Percentiles rank a stretch among this genome's conserved stretches.
Evolutionary conservation across 1,139 yeast species (phyloP).

Genomic region (Pichia sp.): DNA sequence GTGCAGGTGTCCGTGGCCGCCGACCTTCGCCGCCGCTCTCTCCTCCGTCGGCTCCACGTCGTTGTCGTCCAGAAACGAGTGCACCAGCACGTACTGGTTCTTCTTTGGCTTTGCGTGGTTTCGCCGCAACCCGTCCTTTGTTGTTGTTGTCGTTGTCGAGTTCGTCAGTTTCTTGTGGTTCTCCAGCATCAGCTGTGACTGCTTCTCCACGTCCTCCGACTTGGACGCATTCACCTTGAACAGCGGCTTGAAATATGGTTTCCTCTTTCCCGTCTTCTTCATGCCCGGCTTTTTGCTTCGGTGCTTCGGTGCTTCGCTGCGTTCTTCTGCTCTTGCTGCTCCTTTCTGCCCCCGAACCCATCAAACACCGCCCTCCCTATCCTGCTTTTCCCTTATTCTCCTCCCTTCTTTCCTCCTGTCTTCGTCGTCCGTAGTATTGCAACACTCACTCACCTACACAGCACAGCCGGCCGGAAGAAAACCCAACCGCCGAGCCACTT

Average conservation of each 20-base stretch:
- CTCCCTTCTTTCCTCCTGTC: too few relatives aligned
- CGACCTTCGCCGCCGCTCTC: background rate
- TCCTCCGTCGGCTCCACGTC: background rate
- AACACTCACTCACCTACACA: background rate
- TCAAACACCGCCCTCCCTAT: background rate
- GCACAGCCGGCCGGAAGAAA: background rate
- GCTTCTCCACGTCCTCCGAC: constrained; percentile 30
- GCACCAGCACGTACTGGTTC: constrained; percentile 6
- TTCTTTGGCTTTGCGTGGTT: constrained; percentile 27
- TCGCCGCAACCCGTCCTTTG: constrained; percentile 25
- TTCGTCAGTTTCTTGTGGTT: constrained; percentile 23
- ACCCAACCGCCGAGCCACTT: background rate
- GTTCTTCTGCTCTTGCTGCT: background rate
- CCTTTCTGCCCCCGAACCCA: background rate
- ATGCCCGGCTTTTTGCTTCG: background rate
- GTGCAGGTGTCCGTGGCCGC: background rate
- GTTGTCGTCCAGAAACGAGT: constrained; percentile 5
- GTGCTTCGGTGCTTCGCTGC: background rate
- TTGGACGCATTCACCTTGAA: constrained; percentile 17
- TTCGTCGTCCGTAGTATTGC: too few relatives aligned
- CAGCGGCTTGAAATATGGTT: constrained; percentile 10
- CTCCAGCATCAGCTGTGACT: constrained; percentile 27
- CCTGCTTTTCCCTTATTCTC: too few relatives aligned
- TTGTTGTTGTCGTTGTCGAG: constrained; percentile 23
- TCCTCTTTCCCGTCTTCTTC: constrained; percentile 5